Conservation (phyloP, 2,329 filamentous ascomycete genomes). For the Venturiaceae sp. region DNA sequence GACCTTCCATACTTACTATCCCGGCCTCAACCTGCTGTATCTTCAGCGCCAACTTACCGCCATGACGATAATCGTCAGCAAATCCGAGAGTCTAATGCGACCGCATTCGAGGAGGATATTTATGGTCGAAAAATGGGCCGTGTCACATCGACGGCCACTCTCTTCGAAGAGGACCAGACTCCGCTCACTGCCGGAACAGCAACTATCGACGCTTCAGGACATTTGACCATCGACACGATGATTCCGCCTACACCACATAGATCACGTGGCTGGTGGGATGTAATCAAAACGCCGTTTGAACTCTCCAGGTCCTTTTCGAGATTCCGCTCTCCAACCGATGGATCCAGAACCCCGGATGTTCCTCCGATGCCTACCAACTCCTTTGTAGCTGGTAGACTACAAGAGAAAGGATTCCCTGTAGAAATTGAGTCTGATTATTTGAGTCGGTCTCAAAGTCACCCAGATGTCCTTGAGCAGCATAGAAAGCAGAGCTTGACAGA, state of each 20-base stretch:
- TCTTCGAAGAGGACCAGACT: slow-evolving; percentile 60
- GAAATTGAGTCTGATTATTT: not conserved
- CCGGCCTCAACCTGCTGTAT: not conserved
- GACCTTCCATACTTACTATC: slow-evolving; percentile 31
- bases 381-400: not conserved
- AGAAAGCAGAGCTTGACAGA: not conserved
- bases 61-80: not conserved
- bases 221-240: slow-evolving; percentile 22
- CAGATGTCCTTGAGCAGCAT: not conserved
- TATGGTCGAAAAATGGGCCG: slow-evolving; percentile 25
- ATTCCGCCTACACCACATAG: slow-evolving; percentile 41
- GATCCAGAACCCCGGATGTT: slow-evolving; percentile 1
- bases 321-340: slow-evolving; percentile 11
- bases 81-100: slow-evolving; percentile 13
- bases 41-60: not conserved
- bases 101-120: slow-evolving; percentile 39
- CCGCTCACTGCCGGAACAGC: slow-evolving; percentile 11
- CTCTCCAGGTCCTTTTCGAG: slow-evolving; percentile 25
- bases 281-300: slow-evolving; percentile 61
- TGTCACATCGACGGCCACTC: slow-evolving; percentile 49
- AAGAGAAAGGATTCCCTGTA: not conserved
- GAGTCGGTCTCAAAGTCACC: not conserved
- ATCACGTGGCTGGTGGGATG: slow-evolving; percentile 69
- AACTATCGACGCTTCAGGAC: not conserved
- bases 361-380: not conserved